Percentiles rank a stretch among this genome's conserved stretches.
phyloP scores from a whole-genome alignment of 345 rosid genomes.

The Xanthoceras sorbifolium region DNA sequence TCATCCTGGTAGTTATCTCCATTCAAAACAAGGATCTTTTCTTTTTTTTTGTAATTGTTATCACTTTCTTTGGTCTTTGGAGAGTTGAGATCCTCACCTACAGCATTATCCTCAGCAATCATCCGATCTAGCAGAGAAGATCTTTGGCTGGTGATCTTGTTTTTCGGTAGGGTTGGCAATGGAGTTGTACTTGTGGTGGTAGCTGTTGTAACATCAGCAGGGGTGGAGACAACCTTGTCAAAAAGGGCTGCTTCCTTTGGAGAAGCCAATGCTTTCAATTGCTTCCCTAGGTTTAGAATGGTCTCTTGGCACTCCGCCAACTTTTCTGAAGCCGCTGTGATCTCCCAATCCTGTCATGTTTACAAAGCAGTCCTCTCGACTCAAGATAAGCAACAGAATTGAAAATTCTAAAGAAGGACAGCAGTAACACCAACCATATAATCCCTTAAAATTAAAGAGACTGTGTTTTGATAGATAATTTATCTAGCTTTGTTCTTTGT shows the following conservation, averaged over 20 bases:
- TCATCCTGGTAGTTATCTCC: conserved; percentile 27
- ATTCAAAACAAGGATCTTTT: conserved; percentile 39
- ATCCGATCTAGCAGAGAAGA: conserved; percentile 83
- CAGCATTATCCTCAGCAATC: conserved; percentile 71
- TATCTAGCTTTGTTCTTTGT: no score
- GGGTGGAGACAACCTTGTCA: conserved; percentile 47
- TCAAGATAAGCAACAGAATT: not conserved
- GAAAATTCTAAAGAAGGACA: not conserved
- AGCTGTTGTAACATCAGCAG: conserved; percentile 25
- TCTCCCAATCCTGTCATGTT: conserved; percentile 71
- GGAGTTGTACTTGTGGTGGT: conserved; percentile 22
- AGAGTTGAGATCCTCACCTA: conserved; percentile 22
- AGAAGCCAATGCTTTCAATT: conserved; percentile 74
- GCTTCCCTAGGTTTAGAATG: conserved; percentile 83
- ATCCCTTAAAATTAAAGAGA: no score
- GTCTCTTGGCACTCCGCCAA: conserved; percentile 95
- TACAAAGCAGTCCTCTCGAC: conserved; percentile 6
- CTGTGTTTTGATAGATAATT: no score
- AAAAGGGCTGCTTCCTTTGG: conserved; percentile 59
- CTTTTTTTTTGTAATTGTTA: conserved; percentile 25
- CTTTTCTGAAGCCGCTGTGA: conserved; percentile 89
- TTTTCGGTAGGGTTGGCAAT: conserved; percentile 35
- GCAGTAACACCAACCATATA: not conserved
- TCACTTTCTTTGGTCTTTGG: conserved; percentile 24
- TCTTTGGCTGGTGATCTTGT: conserved; percentile 47